These are phyloP conservation scores for Agroathelia rolfsii DNA, from an alignment of 1,284 basidiomycete species.

Conservation along the genomic window DNA sequence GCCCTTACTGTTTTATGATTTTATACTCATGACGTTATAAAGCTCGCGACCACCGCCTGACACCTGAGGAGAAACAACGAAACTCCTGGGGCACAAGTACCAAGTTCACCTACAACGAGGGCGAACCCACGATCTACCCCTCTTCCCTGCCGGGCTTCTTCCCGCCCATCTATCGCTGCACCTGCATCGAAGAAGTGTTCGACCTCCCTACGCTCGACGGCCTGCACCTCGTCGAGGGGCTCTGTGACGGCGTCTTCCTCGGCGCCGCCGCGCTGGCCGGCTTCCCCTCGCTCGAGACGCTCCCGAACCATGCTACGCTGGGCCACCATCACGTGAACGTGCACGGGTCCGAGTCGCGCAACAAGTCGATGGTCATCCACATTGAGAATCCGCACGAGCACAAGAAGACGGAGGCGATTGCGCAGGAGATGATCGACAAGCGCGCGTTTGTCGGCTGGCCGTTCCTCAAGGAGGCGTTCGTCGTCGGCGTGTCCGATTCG, in stretches of 20 bases:
- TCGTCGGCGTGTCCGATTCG: conserved; percentile 81
- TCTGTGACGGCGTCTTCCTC: conserved; percentile 83
- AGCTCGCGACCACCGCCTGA: conserved; percentile 74
- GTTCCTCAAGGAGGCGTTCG: conserved; percentile 86
- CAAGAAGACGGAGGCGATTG: conserved; percentile 65
- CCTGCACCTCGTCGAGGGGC: conserved; percentile 76
- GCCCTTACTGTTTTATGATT: conserved; percentile 1
- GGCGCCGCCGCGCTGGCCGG: conserved; percentile 86
- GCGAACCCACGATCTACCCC: conserved; percentile 62
- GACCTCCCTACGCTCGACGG: conserved; percentile 84
- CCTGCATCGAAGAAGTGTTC: conserved; percentile 73
- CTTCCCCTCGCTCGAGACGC: conserved; percentile 89
- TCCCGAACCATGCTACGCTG: conserved; percentile 71
- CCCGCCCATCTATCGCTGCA: conserved; percentile 80
- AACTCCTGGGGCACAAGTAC: conserved; percentile 78
- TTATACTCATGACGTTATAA: conserved; percentile 7
- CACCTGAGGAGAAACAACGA: conserved; percentile 66
- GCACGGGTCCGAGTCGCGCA: conserved; percentile 83
- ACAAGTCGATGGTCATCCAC: conserved; percentile 88
- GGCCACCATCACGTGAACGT: conserved; percentile 89
- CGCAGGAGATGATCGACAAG: conserved; percentile 65
- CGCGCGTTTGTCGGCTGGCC: conserved; percentile 87
- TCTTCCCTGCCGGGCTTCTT: conserved; percentile 94
- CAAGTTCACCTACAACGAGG: conserved; percentile 66
- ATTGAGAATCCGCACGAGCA: conserved; percentile 71